Evolutionary conservation across 2,329 filamentous ascomycete genomes (phyloP), one percentile per base, ranked within the genome.

Genomic region (Hymenoscyphus fraxineus): DNA sequence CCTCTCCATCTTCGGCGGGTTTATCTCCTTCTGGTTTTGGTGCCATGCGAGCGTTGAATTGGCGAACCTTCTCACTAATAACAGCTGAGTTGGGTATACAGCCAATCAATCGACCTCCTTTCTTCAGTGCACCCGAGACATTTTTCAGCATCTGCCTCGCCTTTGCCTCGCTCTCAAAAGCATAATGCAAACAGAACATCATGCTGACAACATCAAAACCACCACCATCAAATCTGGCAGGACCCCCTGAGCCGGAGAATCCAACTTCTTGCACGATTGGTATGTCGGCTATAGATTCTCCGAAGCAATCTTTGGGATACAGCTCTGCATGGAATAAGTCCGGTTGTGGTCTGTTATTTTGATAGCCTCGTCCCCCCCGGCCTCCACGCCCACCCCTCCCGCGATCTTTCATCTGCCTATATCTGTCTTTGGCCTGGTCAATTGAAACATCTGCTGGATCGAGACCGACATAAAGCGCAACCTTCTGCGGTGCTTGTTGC

Each of bases 181-280:
- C 93, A 76, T 99, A 99, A 79, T 99, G 95, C 88, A 99, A 95
- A 73, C 93, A 96, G 77, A 99, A 99, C 95, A 99, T 99, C 86
- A 97, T 97, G 74, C 90, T 93, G 68, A 99, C 94, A 54, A 98
- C 91, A 75, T 99, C 95, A 72, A 98, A 99, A 3, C 94, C 93
- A 63, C 89, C 89, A 61, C 86, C 86, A 66, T 85, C 84, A 78
- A 85, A 88, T 47, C 86, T 88, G 77, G 87, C 90, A 79, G 81
- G 91, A 72, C 80, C 88, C 15, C 83, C 85, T 65, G 88, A 89
- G 0, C 67, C 69, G 59, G 73, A 91, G 71, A 97, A 97, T 27
- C 95, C 95, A 38, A 99, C 92, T 64, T 96, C 86, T 59, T 85
- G 85, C 59, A 99, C 83, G 69, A 97, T 89, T 15, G 89, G 86